phyloP scores from a whole-genome alignment of 768 basidiomycete species.

The Termitomyces sp. region DNA sequence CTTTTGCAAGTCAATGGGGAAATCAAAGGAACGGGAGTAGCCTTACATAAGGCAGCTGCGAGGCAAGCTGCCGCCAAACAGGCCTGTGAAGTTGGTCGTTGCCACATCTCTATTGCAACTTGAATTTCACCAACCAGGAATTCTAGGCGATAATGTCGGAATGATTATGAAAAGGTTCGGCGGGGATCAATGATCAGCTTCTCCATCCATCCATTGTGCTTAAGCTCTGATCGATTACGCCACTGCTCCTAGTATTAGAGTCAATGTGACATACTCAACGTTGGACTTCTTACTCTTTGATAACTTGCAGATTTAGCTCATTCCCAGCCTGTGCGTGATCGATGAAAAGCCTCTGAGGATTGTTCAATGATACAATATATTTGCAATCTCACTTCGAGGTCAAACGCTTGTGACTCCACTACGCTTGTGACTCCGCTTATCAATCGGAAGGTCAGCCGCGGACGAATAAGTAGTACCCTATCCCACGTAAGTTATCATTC shows the following conservation, averaged over 20 bases:
- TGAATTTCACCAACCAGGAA: background rate
- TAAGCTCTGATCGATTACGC: background rate
- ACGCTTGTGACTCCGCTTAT: background rate
- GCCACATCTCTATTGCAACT: background rate
- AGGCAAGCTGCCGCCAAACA: conserved; percentile 16
- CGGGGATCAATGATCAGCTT: background rate
- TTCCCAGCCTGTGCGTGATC: background rate
- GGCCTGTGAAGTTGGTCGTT: conserved; percentile 15
- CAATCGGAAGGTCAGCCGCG: background rate
- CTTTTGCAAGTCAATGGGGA: conserved; percentile 12
- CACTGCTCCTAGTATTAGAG: background rate
- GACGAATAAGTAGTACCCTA: background rate
- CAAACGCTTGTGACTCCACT: no score
- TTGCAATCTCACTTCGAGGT: background rate
- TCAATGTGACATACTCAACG: background rate
- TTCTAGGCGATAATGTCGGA: conserved; percentile 8
- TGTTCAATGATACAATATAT: background rate
- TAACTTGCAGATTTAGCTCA: background rate
- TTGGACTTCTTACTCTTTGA: background rate
- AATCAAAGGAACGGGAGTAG: conserved; percentile 15
- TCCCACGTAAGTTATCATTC: background rate
- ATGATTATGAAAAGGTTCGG: background rate
- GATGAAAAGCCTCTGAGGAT: background rate
- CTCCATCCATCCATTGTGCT: background rate
- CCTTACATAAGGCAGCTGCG: conserved; percentile 14